phyloP scores from a whole-genome alignment of 1,139 yeast genomes.

The Taiozyma sp. region DNA sequence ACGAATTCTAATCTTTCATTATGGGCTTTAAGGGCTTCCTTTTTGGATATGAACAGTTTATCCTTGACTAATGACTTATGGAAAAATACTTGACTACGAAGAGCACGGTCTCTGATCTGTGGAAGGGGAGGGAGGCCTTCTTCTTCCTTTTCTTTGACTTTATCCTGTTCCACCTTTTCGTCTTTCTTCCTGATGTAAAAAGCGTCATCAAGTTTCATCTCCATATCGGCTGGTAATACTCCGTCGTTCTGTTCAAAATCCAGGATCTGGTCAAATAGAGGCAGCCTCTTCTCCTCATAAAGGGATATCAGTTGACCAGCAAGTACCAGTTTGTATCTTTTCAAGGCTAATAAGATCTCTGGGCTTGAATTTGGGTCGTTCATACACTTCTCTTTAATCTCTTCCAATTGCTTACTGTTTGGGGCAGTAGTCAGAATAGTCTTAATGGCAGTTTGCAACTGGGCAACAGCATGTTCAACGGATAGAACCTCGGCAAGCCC shows the following conservation, averaged over 20 bases:
- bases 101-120: constrained; percentile 48
- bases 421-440: constrained; percentile 53
- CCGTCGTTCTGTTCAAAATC: constrained; percentile 25
- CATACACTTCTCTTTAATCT: constrained; percentile 33
- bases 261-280: constrained; percentile 40
- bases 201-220: constrained; percentile 3
- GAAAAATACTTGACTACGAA: constrained; percentile 68
- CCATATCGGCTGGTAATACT: constrained; percentile 12
- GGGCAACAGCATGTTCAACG: constrained; percentile 44
- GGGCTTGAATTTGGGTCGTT: constrained; percentile 23
- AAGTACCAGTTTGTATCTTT: constrained; percentile 50
- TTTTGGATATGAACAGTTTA: constrained; percentile 47
- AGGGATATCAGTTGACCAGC: constrained; percentile 56
- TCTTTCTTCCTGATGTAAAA: not conserved
- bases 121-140: constrained; percentile 59
- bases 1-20: constrained; percentile 90
- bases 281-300: constrained; percentile 40
- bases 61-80: constrained; percentile 72
- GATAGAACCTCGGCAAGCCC: constrained; percentile 32
- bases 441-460: constrained; percentile 46
- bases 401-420: constrained; percentile 35
- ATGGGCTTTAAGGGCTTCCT: constrained; percentile 57
- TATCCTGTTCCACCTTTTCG: too few relatives aligned
- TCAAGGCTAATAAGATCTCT: constrained; percentile 38
- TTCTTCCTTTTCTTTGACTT: not conserved